Percentiles rank a stretch among this genome's conserved stretches.
These are phyloP conservation scores for Ophiosphaerella korrae DNA, from an alignment of 2,329 filamentous ascomycete genomes.

Conservation along the genomic window DNA sequence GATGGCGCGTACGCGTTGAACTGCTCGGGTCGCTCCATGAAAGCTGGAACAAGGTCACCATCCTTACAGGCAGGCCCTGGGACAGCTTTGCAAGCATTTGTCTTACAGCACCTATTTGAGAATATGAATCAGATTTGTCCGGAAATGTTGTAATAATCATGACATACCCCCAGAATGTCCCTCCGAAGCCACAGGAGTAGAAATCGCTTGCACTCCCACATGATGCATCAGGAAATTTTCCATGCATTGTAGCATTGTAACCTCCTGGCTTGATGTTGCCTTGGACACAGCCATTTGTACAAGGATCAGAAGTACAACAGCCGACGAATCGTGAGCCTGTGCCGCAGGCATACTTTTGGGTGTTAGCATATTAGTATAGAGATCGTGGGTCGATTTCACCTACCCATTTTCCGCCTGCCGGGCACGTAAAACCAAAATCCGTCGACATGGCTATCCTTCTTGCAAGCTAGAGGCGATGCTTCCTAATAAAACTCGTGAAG, in stretches of 20 bases:
- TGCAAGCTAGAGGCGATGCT: too few relatives aligned
- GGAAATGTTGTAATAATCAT: constrained; percentile 4
- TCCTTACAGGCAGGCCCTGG: constrained; percentile 29
- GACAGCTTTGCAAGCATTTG: constrained; percentile 39
- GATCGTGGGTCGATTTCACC: neutral
- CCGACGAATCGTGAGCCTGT: constrained; percentile 45
- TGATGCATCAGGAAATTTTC: constrained; percentile 38
- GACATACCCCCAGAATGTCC: constrained; percentile 20
- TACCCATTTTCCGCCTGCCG: constrained; percentile 29
- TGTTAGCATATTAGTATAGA: constrained; percentile 6
- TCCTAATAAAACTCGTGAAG: neutral
- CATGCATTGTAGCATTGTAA: constrained; percentile 41
- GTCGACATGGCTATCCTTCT: constrained; percentile 2
- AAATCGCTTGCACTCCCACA: constrained; percentile 40
- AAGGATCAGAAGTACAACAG: constrained; percentile 48
- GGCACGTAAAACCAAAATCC: constrained; percentile 28
- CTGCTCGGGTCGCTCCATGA: constrained; percentile 25
- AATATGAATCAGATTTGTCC: constrained; percentile 7
- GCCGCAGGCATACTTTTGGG: constrained; percentile 30
- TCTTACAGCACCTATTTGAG: constrained; percentile 50
- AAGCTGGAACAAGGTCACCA: constrained; percentile 34
- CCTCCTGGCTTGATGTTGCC: constrained; percentile 38
- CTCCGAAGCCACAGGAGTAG: constrained; percentile 41
- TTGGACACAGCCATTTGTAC: constrained; percentile 43
- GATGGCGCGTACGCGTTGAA: constrained; percentile 19